Evolutionary conservation across 768 basidiomycete genomes (phyloP), one percentile per base, ranked within the genome.

Genomic region (Kwoniella sp.): DNA sequence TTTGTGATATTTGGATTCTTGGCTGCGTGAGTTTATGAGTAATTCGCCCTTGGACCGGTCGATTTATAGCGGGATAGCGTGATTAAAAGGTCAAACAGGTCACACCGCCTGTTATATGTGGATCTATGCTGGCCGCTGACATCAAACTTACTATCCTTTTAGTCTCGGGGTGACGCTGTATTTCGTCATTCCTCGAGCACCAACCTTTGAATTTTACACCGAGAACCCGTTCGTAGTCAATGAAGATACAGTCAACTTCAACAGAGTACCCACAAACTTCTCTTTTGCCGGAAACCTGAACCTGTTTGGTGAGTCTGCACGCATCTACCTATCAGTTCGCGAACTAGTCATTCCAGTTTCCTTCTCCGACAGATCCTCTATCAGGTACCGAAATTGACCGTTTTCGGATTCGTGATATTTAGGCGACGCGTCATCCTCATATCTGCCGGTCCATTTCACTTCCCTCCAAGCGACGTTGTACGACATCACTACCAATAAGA

Each of bases 111-210:
- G n/a, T n/a, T n/a, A n/a, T n/a, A n/a, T n/a, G n/a, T n/a, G n/a
- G n/a, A n/a, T n/a, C n/a, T n/a, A n/a, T n/a, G n/a, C n/a, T n/a
- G n/a, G n/a, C n/a, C n/a, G n/a, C n/a, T n/a, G n/a, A n/a, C n/a
- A n/a, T n/a, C n/a, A n/a, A n/a, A n/a, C n/a, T n/a, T n/a, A n/a
- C n/a, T n/a, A n/a, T n/a, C n/a, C n/a, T n/a, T 46, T 88, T 56
- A 82, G 92, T 7, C 78, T 88, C 51, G 90, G 84, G 15, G 72
- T 94, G 65, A 79, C 88, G 8, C 83, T 95, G 19, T 91, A 84
- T 30, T 86, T 97, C 78, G 86, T 86, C 19, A 84, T 96, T 56
- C 93, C 93, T 8, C 86, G 93, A 55, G 90, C 90, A 3, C 92
- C 93, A 0, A 75, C 77, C 33, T 87, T 92, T 70, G 79, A 83